Conservation (phyloP, 805 yeast species). For the Sugiyamaella americana region DNA sequence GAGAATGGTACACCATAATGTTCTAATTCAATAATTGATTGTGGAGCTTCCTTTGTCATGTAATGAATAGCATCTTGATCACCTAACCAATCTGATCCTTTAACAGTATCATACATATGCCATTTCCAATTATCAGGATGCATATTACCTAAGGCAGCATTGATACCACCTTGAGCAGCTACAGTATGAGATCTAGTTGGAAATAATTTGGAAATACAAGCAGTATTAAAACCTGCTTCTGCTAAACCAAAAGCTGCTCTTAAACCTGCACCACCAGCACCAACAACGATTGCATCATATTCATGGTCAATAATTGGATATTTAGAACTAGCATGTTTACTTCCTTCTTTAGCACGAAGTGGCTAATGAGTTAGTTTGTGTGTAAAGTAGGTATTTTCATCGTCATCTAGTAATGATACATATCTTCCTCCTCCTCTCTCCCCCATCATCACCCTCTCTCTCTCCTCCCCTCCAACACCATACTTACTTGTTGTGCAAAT, state of each 20-base stretch:
- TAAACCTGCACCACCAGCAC: constrained; percentile 99
- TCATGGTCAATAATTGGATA: constrained; percentile 95
- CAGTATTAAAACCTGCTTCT: constrained; percentile 94
- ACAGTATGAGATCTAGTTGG: constrained; percentile 99
- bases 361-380: constrained; percentile 20
- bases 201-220: constrained; percentile 93
- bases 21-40: constrained; percentile 91
- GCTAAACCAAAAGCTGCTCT: constrained; percentile 98
- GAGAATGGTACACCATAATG: constrained; percentile 98
- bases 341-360: constrained; percentile 41
- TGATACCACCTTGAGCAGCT: constrained; percentile 99
- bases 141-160: constrained; percentile 98
- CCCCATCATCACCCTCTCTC: not conserved
- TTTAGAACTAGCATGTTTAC: constrained; percentile 53
- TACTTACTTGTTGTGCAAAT: constrained; percentile 29
- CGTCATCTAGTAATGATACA: not conserved
- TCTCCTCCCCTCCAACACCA: not conserved
- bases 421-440: not conserved
- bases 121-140: constrained; percentile 98
- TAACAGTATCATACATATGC: constrained; percentile 99
- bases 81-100: constrained; percentile 99
- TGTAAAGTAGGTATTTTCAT: not conserved
- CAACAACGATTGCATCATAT: constrained; percentile 95
- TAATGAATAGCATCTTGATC: constrained; percentile 99
- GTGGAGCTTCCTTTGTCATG: constrained; percentile 98